Base-by-base conservation (phyloP, 768 basidiomycete species). In the Trametes cingulata region DNA sequence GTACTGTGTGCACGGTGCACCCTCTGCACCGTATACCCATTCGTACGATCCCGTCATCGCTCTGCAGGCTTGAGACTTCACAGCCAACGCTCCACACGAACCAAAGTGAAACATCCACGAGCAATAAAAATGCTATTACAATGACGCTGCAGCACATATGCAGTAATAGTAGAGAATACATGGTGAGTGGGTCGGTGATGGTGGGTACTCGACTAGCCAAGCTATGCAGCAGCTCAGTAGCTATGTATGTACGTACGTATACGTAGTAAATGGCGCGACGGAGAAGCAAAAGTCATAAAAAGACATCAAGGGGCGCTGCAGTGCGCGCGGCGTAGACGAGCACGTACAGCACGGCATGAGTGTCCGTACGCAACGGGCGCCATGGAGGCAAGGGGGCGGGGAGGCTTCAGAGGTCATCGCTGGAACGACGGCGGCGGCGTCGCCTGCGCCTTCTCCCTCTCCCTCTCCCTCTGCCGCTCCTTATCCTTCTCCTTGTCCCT, bases 401-500 rank as follows among this genome's bases (percentile, higher is more conserved):
- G 36, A 36, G 8, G n/a, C 25, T 13, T n/a, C 49, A 39, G 3
- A 17, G 33, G 37, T 63, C 56, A 58, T 12, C 52, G 62, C 40
- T 56, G 19, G 45, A 64, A 64, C 37, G 62, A 25, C 27, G 36
- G 29, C 56, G 61, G 61, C 46, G 60, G 51, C 45, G 33, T 3
- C 9, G 43, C 53, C 41, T 52, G 50, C 58, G 48, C 14, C 52
- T 48, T 51, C 55, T 42, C 48, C 25, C 39, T 22, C n/a, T 52
- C 51, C 27, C 33, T 36, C n/a, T 55, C 62, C 33, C 51, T 49
- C 12, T 39, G 24, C 40, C 45, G 12, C 27, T 64, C 50, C 68
- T 78, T 79, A 35, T 76, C 70, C 70, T 74, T 84, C 54, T 85
- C 82, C 69, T 80, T 79, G 42, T 73, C 73, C 74, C 81, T 71